These are phyloP conservation scores for slime mould (Dictyostelium discoideum) DNA, from an alignment of 78 protist genomes.

Conservation along the genomic window dicty_2.7 NC_007088.5:4164001-4164500, in stretches of 20 bases:
- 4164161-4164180: neutral
- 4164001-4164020: neutral
- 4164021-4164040: constrained; percentile 54
- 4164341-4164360: neutral
- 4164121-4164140: constrained; percentile 61
- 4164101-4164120: constrained; percentile 54
- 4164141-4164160: constrained; percentile 43
- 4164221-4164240: neutral
- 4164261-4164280: neutral
- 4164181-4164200: neutral
- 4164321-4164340: too few relatives aligned
- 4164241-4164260: neutral
- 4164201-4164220: neutral
- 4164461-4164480: neutral
- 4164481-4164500: too few relatives aligned
- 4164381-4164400: neutral
- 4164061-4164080: constrained; percentile 58
- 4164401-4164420: neutral
- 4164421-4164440: neutral
- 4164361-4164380: neutral
- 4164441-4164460: neutral
- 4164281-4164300: neutral
- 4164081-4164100: constrained; percentile 40
- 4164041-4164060: constrained; percentile 66
- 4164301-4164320: neutral